Base-by-base conservation (phyloP, 2,329 filamentous ascomycete genomes). In the Raffaelea deltoideospora region DNA sequence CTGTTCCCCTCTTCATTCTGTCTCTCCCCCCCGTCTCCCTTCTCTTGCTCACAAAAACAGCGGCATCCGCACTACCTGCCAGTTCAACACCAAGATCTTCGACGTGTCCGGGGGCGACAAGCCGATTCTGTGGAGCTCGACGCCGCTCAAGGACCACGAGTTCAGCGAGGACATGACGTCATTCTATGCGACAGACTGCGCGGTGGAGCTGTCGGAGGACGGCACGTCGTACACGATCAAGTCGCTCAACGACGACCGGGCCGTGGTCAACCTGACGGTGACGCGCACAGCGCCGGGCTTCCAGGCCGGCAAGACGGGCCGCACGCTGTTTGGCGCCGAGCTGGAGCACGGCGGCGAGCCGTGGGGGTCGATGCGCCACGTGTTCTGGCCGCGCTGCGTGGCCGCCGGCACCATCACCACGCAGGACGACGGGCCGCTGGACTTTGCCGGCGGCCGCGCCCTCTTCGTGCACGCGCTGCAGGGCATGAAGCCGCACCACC, bases 401-500 rank as follows among this genome's bases (percentile, higher is more conserved):
- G 74, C 79, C 11, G 80, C 88, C 57, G 90, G 90, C 35, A 82
- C 71, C 47, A 85, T 96, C 55, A 75, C 82, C 44, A 93, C 86
- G 41, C 72, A 81, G 49, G 76, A 80, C 48, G 76, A 84, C 24
- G 84, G 85, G 33, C 74, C 80, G 27, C 67, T 94, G 43, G 79
- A 94, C 55, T 76, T 94, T 56, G 79, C 74, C 51, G 90, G 90
- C 39, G 88, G 88, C 39, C 73, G 67, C 44, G 86, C 77, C 23
- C 64, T 92, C 50, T 88, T 86, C 60, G 68, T 79, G 46, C 80
- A 90, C 56, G 87, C 85, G 29, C 64, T 96, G 35, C 90, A 96
- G 63, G 90, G 87, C 55, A 96, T 96, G 88, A 98, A 98, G 70
- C 90, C 90, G 29, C 90, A 98, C 58, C 92, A 98, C 55, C 82